phyloP scores from a whole-genome alignment of 345 rosid species.

The Populus alba region DNA sequence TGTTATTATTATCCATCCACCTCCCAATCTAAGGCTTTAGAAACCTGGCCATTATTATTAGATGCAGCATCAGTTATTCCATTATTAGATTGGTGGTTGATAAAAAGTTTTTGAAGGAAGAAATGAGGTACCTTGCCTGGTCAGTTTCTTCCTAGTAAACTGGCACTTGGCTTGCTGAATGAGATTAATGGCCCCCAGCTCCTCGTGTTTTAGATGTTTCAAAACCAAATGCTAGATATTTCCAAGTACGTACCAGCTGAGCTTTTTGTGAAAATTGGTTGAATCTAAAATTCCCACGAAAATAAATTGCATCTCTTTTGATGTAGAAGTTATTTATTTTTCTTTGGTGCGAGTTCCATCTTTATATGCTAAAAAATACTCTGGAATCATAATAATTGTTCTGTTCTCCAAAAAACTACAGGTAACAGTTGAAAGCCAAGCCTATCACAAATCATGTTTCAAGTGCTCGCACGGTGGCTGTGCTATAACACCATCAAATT shows the following conservation, averaged over 20 bases:
- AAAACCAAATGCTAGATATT: constrained; percentile 2
- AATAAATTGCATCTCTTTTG: neutral
- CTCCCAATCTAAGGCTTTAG: neutral
- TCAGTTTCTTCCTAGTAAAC: neutral
- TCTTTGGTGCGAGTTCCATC: neutral
- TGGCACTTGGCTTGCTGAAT: neutral
- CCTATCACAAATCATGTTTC: constrained; percentile 93
- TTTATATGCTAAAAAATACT: neutral
- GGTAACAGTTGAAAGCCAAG: constrained; percentile 88
- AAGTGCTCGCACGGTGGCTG: constrained; percentile 98
- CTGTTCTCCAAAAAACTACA: constrained; percentile 12
- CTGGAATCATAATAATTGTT: neutral
- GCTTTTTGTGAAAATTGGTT: neutral
- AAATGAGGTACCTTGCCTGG: neutral
- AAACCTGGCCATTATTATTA: neutral
- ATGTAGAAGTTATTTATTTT: neutral
- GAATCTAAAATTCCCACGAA: neutral
- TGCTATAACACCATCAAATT: constrained; percentile 80
- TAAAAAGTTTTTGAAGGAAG: neutral
- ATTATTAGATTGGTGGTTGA: neutral
- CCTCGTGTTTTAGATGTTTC: neutral
- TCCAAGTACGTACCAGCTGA: neutral
- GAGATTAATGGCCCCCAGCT: neutral
- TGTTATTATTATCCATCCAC: neutral
- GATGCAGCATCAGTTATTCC: neutral